Evolutionary conservation across 371 early-diverging fungal species (phyloP).

Genomic region (Choanephora cucurbitarum): DNA sequence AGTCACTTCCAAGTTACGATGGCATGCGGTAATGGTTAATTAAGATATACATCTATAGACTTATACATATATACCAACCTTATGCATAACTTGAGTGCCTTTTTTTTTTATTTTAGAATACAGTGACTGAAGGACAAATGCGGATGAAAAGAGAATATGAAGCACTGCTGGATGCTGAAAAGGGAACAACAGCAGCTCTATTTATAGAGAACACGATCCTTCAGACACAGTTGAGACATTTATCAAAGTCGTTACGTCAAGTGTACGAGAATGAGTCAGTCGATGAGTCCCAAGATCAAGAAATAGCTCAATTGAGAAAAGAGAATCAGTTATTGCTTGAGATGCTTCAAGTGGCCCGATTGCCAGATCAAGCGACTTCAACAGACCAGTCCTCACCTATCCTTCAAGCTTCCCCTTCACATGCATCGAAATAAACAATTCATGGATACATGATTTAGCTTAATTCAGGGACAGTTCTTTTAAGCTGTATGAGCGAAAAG

Average conservation of each 20-base stretch:
- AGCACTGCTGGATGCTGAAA: slow-evolving; percentile 48
- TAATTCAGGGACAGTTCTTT: no score
- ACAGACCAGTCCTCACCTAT: slow-evolving; percentile 15
- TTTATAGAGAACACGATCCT: slow-evolving; percentile 46
- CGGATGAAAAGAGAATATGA: slow-evolving; percentile 42
- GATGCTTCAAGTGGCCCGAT: slow-evolving; percentile 18
- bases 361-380: not conserved
- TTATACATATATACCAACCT: no score
- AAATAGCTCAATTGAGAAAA: slow-evolving; percentile 28
- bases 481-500: no score
- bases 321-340: slow-evolving; percentile 37
- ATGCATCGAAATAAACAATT: slow-evolving; percentile 3
- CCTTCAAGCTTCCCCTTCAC: slow-evolving; percentile 5
- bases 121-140: slow-evolving; percentile 36
- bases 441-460: no score
- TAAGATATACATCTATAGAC: not conserved
- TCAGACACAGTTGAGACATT: slow-evolving; percentile 31
- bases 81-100: no score
- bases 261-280: slow-evolving; percentile 20
- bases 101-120: slow-evolving; percentile 25
- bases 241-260: slow-evolving; percentile 29
- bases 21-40: slow-evolving; percentile 27
- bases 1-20: slow-evolving; percentile 34
- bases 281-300: slow-evolving; percentile 18
- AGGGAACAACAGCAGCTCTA: slow-evolving; percentile 41